Evolutionary conservation across 257 asterid genomes (phyloP), one percentile per base, ranked within the genome.

Genomic region (Eucommia ulmoides): DNA sequence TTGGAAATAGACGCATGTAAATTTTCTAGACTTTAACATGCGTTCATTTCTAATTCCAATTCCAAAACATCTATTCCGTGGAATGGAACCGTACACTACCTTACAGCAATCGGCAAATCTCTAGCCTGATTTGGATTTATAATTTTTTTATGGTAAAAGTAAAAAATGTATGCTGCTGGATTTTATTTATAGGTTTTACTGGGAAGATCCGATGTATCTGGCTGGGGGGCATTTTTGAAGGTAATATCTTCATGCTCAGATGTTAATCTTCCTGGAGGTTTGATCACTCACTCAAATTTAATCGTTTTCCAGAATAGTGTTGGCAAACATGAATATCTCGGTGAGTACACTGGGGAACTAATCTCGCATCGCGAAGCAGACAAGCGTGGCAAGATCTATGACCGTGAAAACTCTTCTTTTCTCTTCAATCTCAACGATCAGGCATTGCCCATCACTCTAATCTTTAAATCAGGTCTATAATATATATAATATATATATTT

Each of bases 151-250:
- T 10, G 3, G 16, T 35, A 9, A 35, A 35, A 35, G 1, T 35
- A 35, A 1, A 4, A 3, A 10, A 4, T 35, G 11, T 15, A 35
- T 4, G 44, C 11, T 35, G 44, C 44, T 35, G 44, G 11, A 54
- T 22, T 68, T 59, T 14, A 22, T 49, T 8, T 61, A 25, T 58
- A 91, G 96, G 92, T 91, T 68, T 70, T 86, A 67, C 80, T 91
- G 56, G 98, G 98, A 41, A 68, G 83, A 68, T 91, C 98, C 49
- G 94, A 91, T 52, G 65, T 86, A 24, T 86, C 96, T 70, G 98
- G 98, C 53, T 86, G 98, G 96, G 98, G 98, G 55, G 98, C 98
- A 46, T 91, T 91, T 79, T 62, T 91, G 78, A 86, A 91, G 96
- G 98, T 86, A 77, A 52, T 50, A 51, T 55, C 55, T 19, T 41